Percentiles rank a stretch among this genome's conserved stretches.
phyloP scores from a whole-genome alignment of 108 stramenopile species.

The Skeletonema marinoi region DNA sequence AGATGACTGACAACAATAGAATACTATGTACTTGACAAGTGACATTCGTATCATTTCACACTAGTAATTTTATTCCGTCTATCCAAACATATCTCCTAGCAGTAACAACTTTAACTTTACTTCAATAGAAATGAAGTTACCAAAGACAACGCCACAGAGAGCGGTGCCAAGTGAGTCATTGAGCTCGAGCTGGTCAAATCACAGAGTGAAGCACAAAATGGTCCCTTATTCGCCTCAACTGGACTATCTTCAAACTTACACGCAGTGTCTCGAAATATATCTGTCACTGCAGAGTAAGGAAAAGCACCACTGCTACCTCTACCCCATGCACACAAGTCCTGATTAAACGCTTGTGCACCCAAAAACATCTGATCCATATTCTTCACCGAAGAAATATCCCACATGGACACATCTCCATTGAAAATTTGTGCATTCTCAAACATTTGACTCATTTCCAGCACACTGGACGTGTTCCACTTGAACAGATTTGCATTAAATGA shows the following conservation, averaged over 20 bases:
- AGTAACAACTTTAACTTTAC: too few species aligned
- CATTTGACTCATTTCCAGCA: constrained; percentile 6
- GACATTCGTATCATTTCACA: too few species aligned
- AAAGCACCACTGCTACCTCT: background rate
- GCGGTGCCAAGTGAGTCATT: background rate
- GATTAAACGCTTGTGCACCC: constrained; percentile 34
- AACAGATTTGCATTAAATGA: background rate
- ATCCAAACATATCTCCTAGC: too few species aligned
- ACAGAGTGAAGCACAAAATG: constrained; percentile 4
- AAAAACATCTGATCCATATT: constrained; percentile 36
- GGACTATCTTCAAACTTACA: background rate
- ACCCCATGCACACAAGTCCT: constrained; percentile 17
- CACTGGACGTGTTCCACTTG: constrained; percentile 1
- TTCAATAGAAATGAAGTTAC: background rate
- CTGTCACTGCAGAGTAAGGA: background rate
- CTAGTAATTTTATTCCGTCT: too few species aligned
- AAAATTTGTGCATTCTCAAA: constrained; percentile 4
- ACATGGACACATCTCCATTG: constrained; percentile 22
- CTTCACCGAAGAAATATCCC: constrained; percentile 37
- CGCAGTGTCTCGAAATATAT: background rate
- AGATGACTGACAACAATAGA: too few species aligned
- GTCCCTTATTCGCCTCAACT: background rate
- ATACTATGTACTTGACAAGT: too few species aligned
- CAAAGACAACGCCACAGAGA: background rate
- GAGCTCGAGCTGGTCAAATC: background rate